phyloP scores from a whole-genome alignment of 768 basidiomycete species.

The Suillus plorans region DNA sequence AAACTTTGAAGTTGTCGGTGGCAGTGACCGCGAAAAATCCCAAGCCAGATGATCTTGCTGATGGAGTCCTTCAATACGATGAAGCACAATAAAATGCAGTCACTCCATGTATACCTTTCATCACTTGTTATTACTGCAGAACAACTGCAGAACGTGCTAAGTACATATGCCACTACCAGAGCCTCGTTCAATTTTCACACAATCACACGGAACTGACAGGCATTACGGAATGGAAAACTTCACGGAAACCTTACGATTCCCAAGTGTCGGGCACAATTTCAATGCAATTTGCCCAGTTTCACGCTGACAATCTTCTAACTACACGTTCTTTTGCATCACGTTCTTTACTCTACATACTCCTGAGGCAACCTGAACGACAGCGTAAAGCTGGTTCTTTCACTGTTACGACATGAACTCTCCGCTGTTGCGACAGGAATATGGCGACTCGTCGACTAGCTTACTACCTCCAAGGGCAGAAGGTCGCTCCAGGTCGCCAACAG shows the following conservation, averaged over 20 bases:
- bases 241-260: slow-evolving; percentile 2
- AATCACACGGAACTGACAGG: slow-evolving; percentile 5
- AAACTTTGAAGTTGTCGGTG: slow-evolving; percentile 47
- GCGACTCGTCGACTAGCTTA: slow-evolving; percentile 25
- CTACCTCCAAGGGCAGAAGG: slow-evolving; percentile 17
- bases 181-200: slow-evolving; percentile 5
- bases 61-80: slow-evolving; percentile 27
- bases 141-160: not conserved
- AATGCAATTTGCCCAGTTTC: not conserved
- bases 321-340: slow-evolving; percentile 17
- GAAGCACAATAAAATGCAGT: slow-evolving; percentile 2
- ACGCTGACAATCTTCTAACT: slow-evolving; percentile 1
- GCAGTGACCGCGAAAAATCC: slow-evolving; percentile 58
- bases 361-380: slow-evolving; percentile 4
- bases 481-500: slow-evolving; percentile 18
- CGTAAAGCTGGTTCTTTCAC: not conserved
- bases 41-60: slow-evolving; percentile 48
- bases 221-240: not conserved
- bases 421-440: slow-evolving; percentile 26
- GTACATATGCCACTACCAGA: not conserved
- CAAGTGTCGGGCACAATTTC: slow-evolving; percentile 1
- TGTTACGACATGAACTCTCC: slow-evolving; percentile 26
- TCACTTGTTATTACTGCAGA: not conserved
- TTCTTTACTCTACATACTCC: slow-evolving; percentile 15
- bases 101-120: not conserved